Evolutionary conservation across 768 basidiomycete genomes (phyloP).

Genomic region (Boletales sp.): DNA sequence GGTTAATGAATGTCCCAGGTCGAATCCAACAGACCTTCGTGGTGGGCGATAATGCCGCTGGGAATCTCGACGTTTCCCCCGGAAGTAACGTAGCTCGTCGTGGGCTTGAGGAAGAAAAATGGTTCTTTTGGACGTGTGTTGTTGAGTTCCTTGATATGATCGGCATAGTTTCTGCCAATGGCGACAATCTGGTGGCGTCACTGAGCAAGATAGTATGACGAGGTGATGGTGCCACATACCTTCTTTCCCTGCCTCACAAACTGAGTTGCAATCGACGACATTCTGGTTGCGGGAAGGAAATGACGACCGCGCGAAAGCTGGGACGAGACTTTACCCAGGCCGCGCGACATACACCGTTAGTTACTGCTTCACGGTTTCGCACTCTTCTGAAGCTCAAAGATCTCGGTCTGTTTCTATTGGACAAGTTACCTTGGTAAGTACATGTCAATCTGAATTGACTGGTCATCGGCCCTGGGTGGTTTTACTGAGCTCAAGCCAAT

Average conservation of each 20-base stretch:
- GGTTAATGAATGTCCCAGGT: neutral
- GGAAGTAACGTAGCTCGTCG: constrained; percentile 76
- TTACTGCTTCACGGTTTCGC: no score
- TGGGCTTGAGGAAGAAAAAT: constrained; percentile 98
- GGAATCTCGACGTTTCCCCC: constrained; percentile 88
- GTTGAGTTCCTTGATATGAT: constrained; percentile 88
- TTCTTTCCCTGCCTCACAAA: constrained; percentile 48
- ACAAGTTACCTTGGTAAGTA: no score
- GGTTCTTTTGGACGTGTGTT: constrained; percentile 87
- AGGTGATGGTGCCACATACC: constrained; percentile 18
- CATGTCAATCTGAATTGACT: no score
- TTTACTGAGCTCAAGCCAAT: no score
- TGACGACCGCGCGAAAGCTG: neutral
- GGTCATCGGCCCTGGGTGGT: no score
- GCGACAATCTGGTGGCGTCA: constrained; percentile 69
- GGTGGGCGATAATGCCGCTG: constrained; percentile 74
- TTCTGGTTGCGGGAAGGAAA: constrained; percentile 13
- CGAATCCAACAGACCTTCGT: constrained; percentile 64
- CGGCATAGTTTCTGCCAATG: constrained; percentile 92
- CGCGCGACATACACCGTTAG: no score
- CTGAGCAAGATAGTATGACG: neutral
- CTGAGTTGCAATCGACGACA: constrained; percentile 34
- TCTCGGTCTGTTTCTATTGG: no score
- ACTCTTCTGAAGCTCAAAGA: no score
- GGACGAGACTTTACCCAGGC: no score